Conservation (phyloP, 2,329 filamentous ascomycete species). For the Monosporascus cannonballus region DNA sequence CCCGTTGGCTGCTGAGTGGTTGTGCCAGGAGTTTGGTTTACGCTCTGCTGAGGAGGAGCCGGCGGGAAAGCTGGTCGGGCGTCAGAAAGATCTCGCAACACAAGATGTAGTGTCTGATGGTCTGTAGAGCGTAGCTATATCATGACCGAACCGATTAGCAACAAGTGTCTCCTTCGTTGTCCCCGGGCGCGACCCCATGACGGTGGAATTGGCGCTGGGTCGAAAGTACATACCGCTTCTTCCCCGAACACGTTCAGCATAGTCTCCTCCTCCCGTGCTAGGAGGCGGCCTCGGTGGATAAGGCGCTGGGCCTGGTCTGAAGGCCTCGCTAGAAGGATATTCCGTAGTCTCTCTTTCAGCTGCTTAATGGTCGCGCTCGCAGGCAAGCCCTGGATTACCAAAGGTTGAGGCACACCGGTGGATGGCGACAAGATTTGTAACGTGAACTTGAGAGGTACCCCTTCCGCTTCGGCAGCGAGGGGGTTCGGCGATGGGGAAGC, state of each 20-base stretch:
- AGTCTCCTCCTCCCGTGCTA: conserved; percentile 48
- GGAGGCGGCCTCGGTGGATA: conserved; percentile 53
- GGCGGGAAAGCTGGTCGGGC: conserved; percentile 11
- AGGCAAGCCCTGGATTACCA: conserved; percentile 43
- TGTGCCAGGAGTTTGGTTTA: conserved; percentile 5
- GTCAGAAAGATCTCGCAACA: conserved; percentile 25
- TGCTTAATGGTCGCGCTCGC: conserved; percentile 47
- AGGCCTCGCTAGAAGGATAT: conserved; percentile 43
- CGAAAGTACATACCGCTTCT: conserved; percentile 37
- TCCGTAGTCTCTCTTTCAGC: conserved; percentile 53
- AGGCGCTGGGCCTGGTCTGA: conserved; percentile 50
- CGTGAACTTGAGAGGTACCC: conserved; percentile 37
- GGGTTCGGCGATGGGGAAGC: conserved; percentile 29
- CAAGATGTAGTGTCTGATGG: conserved; percentile 26
- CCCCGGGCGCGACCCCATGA: neutral
- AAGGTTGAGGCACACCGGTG: conserved; percentile 42
- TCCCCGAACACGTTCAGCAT: conserved; percentile 52
- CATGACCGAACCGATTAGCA: conserved; percentile 7
- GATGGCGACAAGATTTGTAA: conserved; percentile 56
- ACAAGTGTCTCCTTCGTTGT: neutral
- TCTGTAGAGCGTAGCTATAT: conserved; percentile 22
- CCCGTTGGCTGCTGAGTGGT: conserved; percentile 13
- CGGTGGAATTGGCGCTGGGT: neutral
- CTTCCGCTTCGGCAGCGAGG: conserved; percentile 17
- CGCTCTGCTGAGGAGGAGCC: conserved; percentile 6